Conservation (phyloP, 352 stramenopile species). For the Phytophthora brassicae region DNA sequence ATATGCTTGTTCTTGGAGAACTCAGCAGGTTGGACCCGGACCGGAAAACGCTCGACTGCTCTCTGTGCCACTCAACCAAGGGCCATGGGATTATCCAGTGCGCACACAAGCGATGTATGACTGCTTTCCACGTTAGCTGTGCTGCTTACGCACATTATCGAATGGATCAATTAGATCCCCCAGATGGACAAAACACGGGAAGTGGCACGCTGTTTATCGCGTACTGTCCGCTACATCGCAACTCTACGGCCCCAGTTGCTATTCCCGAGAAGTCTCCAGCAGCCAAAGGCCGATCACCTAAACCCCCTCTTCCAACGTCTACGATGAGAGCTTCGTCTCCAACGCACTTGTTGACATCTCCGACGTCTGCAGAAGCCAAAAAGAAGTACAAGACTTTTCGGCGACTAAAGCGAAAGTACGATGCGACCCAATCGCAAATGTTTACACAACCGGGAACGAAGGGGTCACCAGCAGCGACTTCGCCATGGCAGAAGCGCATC, state of each 20-base stretch:
- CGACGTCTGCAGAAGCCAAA: slow-evolving; percentile 39
- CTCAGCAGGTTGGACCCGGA: slow-evolving; percentile 59
- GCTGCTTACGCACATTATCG: slow-evolving; percentile 58
- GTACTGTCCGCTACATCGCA: slow-evolving; percentile 66
- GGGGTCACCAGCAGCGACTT: slow-evolving; percentile 20
- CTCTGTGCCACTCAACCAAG: slow-evolving; percentile 64
- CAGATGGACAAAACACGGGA: slow-evolving; percentile 36
- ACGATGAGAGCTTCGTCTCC: slow-evolving; percentile 35
- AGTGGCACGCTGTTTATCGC: slow-evolving; percentile 61
- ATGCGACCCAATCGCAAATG: slow-evolving; percentile 43
- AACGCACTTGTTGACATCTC: slow-evolving; percentile 54
- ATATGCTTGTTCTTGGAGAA: slow-evolving; percentile 46
- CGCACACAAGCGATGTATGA: slow-evolving; percentile 66
- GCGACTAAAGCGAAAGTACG: slow-evolving; percentile 73
- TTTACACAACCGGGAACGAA: slow-evolving; percentile 22
- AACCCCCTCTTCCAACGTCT: slow-evolving; percentile 21
- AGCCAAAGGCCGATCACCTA: background rate
- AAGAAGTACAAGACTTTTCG: slow-evolving; percentile 71
- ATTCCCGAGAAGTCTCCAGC: background rate
- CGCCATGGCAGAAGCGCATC: slow-evolving; percentile 65
- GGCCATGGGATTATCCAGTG: slow-evolving; percentile 77
- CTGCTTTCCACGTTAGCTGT: slow-evolving; percentile 83
- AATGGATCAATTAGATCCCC: slow-evolving; percentile 53
- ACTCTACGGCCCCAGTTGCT: slow-evolving; percentile 27
- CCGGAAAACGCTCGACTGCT: slow-evolving; percentile 63